A percentile compares a stretch with the other conserved stretches of the same genome.
phyloP scores from a whole-genome alignment of 2,329 filamentous ascomycete species.

The Cordyceps pruinosa region DNA sequence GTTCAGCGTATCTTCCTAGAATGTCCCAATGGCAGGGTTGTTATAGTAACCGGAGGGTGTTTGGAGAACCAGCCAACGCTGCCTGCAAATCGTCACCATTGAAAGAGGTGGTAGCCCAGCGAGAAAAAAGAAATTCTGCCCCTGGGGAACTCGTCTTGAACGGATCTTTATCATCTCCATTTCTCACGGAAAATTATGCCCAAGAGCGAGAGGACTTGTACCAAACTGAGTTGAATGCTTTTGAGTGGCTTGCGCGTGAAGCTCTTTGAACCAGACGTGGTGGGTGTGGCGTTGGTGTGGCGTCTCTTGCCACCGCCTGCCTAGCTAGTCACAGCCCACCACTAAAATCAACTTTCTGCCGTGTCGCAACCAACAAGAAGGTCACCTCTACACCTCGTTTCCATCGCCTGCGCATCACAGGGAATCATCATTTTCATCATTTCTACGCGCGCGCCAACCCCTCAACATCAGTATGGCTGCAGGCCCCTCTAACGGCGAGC shows the following conservation, averaged over 20 bases:
- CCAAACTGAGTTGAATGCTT: too few relatives aligned
- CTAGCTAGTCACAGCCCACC: slow-evolving; percentile 1
- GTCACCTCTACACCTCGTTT: background rate
- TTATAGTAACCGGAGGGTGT: background rate
- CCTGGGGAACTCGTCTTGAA: background rate
- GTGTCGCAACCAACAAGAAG: background rate
- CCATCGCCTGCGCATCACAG: background rate
- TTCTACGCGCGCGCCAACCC: background rate
- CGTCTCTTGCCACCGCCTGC: slow-evolving; percentile 7
- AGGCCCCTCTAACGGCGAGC: slow-evolving; percentile 42
- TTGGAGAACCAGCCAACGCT: background rate
- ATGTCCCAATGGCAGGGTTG: background rate
- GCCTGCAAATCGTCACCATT: background rate
- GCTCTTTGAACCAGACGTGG: too few relatives aligned
- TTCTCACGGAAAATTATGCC: background rate
- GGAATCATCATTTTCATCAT: background rate
- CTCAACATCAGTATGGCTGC: slow-evolving; percentile 39
- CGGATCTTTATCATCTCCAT: background rate
- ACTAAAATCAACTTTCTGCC: slow-evolving; percentile 4
- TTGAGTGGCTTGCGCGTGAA: too few relatives aligned
- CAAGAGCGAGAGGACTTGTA: too few relatives aligned
- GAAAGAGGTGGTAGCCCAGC: background rate
- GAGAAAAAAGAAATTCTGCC: background rate
- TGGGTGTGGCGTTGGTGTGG: background rate
- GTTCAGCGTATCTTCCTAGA: background rate